Base-by-base conservation (phyloP, 805 yeast genomes). In the Danielia reshetovae region DNA sequence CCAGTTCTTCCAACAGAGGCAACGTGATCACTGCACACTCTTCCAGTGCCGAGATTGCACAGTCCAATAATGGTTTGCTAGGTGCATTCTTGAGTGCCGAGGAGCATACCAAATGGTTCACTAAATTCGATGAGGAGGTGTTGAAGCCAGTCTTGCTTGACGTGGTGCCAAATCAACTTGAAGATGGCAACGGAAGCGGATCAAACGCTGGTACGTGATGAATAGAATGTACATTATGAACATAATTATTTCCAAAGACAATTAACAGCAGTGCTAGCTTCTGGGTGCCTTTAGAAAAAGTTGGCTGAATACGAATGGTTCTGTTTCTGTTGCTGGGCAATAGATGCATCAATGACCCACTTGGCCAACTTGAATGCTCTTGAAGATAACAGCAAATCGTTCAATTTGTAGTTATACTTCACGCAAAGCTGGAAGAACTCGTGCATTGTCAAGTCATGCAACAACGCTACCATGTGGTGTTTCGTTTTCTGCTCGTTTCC, bases 71-170 rank as follows among this genome's bases (percentile, higher is more conserved):
- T 9, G 71, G 73, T 7, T 59, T 65, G 2, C 48, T 66, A 26
- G 64, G 67, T 5, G 63, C 69, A 3, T 61, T 68, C 35, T 51
- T 73, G 21, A 66, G 68, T 40, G 72, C 75, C 1, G 90, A 82
- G 43, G 89, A 84, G 45, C 85, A 80, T 41, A 84, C 89, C 8
- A 80, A 75, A 54, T 90, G 98, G 97, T 93, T 93, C 58, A 82
- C 86, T 14, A 82, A 78, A 48, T 86, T 93, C 54, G 99, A 93
- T 55, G 96, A 93, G 49, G 86, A 86, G 54, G 93, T 93, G 15
- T 69, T 93, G 49, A 89, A 89, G 57, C 97, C 97, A 1, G 96
- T 87, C 0, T 72, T 90, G 34, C 70, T 89, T 39, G 97, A 90
- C 49, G 68, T 65, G 40, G 32, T 65, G 30, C 74, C 74, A 28